A percentile compares a stretch with the other conserved stretches of the same genome.
phyloP scores from a whole-genome alignment of 148 eudicot genomes.

The Simmondsia chinensis region DNA sequence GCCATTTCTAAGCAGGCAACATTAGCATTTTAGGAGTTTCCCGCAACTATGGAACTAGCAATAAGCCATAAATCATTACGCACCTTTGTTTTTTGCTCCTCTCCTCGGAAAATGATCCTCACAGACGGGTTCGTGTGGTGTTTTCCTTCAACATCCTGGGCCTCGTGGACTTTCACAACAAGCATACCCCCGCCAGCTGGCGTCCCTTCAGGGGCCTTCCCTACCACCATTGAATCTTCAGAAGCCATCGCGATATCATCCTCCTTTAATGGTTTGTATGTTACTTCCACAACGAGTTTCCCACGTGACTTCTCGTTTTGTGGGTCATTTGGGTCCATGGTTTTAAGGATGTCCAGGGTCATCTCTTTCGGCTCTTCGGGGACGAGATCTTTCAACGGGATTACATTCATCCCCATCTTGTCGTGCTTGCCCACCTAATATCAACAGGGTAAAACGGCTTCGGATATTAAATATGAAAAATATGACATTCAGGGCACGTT shows the following conservation, averaged over 20 bases:
- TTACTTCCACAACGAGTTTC: slow-evolving; percentile 55
- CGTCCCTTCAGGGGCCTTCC: slow-evolving; percentile 72
- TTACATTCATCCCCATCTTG: slow-evolving; percentile 72
- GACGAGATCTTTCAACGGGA: slow-evolving; percentile 65
- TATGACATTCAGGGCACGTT: no score
- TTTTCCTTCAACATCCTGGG: slow-evolving; percentile 84
- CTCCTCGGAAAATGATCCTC: slow-evolving; percentile 68
- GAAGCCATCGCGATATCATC: slow-evolving; percentile 44
- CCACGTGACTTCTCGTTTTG: slow-evolving; percentile 81
- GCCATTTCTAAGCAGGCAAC: no score
- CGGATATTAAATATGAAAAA: not conserved
- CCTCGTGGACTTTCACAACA: slow-evolving; percentile 62
- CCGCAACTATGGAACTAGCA: no score
- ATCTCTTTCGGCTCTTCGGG: slow-evolving; percentile 59
- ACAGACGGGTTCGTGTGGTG: slow-evolving; percentile 85
- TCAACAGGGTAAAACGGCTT: not conserved
- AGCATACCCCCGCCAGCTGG: slow-evolving; percentile 74
- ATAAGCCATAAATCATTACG: not conserved
- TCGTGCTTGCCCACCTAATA: slow-evolving; percentile 73
- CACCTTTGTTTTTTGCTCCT: slow-evolving; percentile 89
- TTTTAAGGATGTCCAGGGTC: slow-evolving; percentile 58
- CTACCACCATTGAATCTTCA: slow-evolving; percentile 29
- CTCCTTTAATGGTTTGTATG: slow-evolving; percentile 64
- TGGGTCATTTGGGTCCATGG: slow-evolving; percentile 50
- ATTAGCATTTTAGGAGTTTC: no score